These are phyloP conservation scores for Lotmaria passim DNA, from an alignment of 208 protist species.

Conservation along the genomic window DNA sequence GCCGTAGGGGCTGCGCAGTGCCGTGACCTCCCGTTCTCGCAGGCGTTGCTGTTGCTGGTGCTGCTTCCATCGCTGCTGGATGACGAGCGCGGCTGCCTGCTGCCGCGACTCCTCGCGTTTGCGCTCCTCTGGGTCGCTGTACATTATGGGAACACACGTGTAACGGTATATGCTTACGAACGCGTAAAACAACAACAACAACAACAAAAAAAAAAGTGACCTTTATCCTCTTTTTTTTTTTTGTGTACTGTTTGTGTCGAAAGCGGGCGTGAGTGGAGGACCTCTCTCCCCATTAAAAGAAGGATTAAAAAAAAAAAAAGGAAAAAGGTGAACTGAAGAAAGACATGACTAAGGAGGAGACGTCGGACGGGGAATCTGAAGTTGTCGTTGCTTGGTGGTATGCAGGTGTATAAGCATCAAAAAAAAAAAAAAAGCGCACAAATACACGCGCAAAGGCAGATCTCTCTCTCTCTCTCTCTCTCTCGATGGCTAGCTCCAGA, in stretches of 20 bases:
- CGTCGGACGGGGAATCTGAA: no score
- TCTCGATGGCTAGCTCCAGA: no score
- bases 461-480: no score
- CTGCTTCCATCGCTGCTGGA: slow-evolving; percentile 75
- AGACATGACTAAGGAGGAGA: background rate
- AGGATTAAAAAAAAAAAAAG: background rate
- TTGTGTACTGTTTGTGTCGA: no score
- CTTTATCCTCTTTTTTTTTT: background rate
- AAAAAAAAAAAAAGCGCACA: background rate
- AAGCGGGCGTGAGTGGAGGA: no score
- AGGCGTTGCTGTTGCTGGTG: slow-evolving; percentile 38
- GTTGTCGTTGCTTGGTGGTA: no score
- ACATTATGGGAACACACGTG: slow-evolving; percentile 16
- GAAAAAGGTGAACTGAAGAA: background rate
- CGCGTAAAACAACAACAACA: background rate
- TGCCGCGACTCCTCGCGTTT: slow-evolving; percentile 57
- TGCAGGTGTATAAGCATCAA: background rate
- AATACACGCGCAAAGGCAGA: no score
- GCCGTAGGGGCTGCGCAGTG: slow-evolving; percentile 16
- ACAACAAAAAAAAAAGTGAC: background rate
- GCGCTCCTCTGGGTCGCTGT: slow-evolving; percentile 53
- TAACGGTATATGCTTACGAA: background rate
- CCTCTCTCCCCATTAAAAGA: no score
- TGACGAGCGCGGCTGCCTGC: slow-evolving; percentile 57
- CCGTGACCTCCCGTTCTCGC: slow-evolving; percentile 22